A percentile compares a stretch with the other conserved stretches of the same genome.
Evolutionary conservation across 106 monocot species (phyloP).

Genomic region (Acanthochlamys bracteata): DNA sequence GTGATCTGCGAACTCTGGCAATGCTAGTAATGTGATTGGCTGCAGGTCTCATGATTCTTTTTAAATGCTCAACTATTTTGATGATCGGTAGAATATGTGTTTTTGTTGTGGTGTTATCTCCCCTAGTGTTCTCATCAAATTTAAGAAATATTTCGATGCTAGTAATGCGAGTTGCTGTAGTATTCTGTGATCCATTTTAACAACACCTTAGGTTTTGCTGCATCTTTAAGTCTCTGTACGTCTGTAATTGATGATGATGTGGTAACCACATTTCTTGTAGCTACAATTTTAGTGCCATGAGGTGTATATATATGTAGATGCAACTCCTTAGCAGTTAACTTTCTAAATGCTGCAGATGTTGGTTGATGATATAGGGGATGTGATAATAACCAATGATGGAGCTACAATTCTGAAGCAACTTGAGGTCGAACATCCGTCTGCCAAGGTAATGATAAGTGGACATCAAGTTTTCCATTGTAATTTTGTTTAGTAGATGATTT

Average conservation of each 20-base stretch:
- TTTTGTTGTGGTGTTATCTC: neutral
- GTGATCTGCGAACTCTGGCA: neutral
- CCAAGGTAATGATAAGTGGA: slow-evolving; percentile 50
- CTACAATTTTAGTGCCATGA: too few relatives aligned
- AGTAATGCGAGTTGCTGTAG: neutral
- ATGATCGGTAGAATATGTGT: neutral
- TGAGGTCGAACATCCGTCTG: slow-evolving; percentile 98
- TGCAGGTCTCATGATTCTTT: neutral
- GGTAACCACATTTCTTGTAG: too few relatives aligned
- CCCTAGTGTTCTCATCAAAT: neutral
- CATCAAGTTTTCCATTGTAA: neutral
- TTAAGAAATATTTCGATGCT: neutral
- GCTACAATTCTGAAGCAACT: slow-evolving; percentile 98
- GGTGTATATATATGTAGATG: too few relatives aligned
- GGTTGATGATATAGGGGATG: slow-evolving; percentile 99
- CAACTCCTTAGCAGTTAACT: neutral
- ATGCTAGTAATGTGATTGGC: too few relatives aligned
- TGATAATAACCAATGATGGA: slow-evolving; percentile 98
- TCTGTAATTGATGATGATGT: too few relatives aligned
- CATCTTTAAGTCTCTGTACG: too few relatives aligned
- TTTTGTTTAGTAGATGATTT: neutral
- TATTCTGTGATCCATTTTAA: neutral
- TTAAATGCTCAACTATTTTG: neutral
- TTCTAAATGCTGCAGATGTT: slow-evolving; percentile 54
- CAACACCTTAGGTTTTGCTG: neutral